These are phyloP conservation scores for Suillus variegatus DNA, from an alignment of 768 basidiomycete species.

Conservation along the genomic window DNA sequence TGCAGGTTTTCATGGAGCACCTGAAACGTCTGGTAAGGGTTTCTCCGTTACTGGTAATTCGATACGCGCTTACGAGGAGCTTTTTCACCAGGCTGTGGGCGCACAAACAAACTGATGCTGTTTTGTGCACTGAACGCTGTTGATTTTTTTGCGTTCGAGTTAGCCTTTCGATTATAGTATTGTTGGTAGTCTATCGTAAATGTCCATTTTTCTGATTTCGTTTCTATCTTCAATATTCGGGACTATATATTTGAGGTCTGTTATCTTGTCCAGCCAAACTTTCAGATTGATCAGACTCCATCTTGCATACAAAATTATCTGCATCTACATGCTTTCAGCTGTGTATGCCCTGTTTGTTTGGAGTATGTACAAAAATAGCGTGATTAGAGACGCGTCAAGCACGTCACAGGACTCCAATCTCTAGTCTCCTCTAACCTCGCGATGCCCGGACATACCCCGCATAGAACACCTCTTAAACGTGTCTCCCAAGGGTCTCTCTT, in stretches of 20 bases:
- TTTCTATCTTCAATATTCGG: not conserved
- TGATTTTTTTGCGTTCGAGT: not conserved
- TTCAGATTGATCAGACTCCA: not conserved
- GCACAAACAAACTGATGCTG: slow-evolving; percentile 58
- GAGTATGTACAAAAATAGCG: not conserved
- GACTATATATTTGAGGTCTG: not conserved
- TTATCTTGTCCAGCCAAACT: not conserved
- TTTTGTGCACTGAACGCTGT: not conserved
- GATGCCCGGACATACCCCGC: slow-evolving; percentile 45
- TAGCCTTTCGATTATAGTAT: not conserved
- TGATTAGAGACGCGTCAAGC: not conserved
- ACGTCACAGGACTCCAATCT: not conserved
- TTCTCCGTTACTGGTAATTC: not conserved
- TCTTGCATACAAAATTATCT: not conserved
- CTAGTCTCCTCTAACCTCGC: not conserved
- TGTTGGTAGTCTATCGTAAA: not conserved
- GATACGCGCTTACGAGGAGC: not conserved
- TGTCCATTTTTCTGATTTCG: not conserved
- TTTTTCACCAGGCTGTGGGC: slow-evolving; percentile 54
- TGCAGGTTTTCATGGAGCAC: slow-evolving; percentile 98
- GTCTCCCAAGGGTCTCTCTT: slow-evolving; percentile 92
- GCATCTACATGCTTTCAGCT: not conserved
- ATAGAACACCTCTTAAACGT: slow-evolving; percentile 82
- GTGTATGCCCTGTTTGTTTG: no score
- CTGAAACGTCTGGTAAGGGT: slow-evolving; percentile 82